Evolutionary conservation across 805 yeast genomes (phyloP).

Genomic region (Candida broadrunensis): DNA sequence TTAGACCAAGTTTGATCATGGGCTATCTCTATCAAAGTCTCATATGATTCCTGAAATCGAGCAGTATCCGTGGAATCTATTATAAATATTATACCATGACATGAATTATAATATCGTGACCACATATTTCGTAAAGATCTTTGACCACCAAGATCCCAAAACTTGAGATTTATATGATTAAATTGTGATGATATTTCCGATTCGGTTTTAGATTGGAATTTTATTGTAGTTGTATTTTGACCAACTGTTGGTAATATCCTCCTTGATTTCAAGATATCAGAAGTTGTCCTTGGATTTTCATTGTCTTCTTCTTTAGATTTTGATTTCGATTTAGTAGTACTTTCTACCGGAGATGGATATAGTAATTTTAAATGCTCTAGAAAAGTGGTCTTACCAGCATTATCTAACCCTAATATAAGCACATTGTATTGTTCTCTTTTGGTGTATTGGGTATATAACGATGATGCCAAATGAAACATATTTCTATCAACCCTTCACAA

Average conservation of each 20-base stretch:
- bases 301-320: constrained; percentile 10
- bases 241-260: constrained; percentile 92
- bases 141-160: constrained; percentile 98
- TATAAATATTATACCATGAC: constrained; percentile 90
- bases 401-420: constrained; percentile 84
- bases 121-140: constrained; percentile 79
- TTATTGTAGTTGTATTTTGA: constrained; percentile 63
- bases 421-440: constrained; percentile 45
- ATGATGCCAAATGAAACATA: constrained; percentile 45
- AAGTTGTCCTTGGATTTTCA: constrained; percentile 11
- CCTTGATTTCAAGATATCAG: constrained; percentile 36
- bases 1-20: constrained; percentile 41
- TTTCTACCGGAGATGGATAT: constrained; percentile 24
- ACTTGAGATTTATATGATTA: constrained; percentile 56
- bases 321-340: constrained; percentile 8
- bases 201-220: constrained; percentile 38
- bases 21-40: constrained; percentile 50
- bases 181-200: constrained; percentile 27
- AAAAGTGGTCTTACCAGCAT: constrained; percentile 84
- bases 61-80: constrained; percentile 88
- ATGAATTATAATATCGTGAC: constrained; percentile 78
- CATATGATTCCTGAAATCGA: constrained; percentile 78
- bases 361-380: constrained; percentile 39
- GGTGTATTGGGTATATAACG: constrained; percentile 43
- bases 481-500: too few relatives aligned